phyloP scores from a whole-genome alignment of 2,329 filamentous ascomycete genomes.

The Claviceps humidiphila region DNA sequence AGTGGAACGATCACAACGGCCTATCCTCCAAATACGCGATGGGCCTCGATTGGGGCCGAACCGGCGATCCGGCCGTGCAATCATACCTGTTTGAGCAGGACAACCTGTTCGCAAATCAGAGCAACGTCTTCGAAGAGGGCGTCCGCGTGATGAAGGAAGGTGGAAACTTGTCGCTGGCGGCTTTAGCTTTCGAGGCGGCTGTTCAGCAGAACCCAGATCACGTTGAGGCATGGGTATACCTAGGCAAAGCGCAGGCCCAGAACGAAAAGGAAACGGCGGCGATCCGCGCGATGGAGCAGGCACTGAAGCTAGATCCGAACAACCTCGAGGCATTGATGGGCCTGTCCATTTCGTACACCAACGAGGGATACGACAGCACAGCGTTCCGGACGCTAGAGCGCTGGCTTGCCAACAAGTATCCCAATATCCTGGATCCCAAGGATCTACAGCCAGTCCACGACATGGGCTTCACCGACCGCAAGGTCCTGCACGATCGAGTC shows the following conservation, averaged over 20 bases:
- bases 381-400: slow-evolving; percentile 93
- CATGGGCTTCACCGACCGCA: slow-evolving; percentile 86
- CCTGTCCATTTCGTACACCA: slow-evolving; percentile 91
- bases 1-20: slow-evolving; percentile 53
- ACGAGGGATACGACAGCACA: slow-evolving; percentile 95
- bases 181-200: slow-evolving; percentile 89
- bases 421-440: slow-evolving; percentile 59
- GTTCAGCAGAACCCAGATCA: slow-evolving; percentile 81
- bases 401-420: slow-evolving; percentile 94
- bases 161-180: slow-evolving; percentile 85
- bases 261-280: slow-evolving; percentile 97
- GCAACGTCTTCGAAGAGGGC: slow-evolving; percentile 84
- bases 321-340: slow-evolving; percentile 90
- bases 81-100: slow-evolving; percentile 92
- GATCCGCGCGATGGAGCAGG: slow-evolving; percentile 84
- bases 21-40: slow-evolving; percentile 43
- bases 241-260: slow-evolving; percentile 87
- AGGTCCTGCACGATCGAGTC: slow-evolving; percentile 78
- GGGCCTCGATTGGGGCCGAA: slow-evolving; percentile 48
- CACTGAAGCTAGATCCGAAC: slow-evolving; percentile 72
- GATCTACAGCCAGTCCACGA: slow-evolving; percentile 65
- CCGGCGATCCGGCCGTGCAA: slow-evolving; percentile 66
- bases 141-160: slow-evolving; percentile 86
- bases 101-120: slow-evolving; percentile 71
- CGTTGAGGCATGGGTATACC: slow-evolving; percentile 83